Evolutionary conservation across 2,329 filamentous ascomycete species (phyloP).

Genomic region (Grosmannia clavigera): DNA sequence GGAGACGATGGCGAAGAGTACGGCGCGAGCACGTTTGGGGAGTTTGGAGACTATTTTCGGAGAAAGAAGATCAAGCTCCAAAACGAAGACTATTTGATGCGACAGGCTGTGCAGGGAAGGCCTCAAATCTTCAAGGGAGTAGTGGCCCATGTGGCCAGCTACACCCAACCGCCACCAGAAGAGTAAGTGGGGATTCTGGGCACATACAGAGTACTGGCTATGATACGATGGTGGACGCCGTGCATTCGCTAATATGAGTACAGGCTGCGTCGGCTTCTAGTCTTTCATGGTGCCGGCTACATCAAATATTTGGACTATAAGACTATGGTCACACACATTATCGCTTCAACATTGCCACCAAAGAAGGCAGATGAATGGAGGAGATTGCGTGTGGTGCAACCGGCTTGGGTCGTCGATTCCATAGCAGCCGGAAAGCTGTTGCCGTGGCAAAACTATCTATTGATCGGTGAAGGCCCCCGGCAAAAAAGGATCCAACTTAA

Average conservation of each 20-base stretch:
- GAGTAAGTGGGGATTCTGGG: conserved; percentile 34
- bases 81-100: conserved; percentile 76
- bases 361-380: conserved; percentile 87
- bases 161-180: conserved; percentile 86
- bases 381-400: conserved; percentile 84
- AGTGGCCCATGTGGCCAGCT: conserved; percentile 86
- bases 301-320: conserved; percentile 92
- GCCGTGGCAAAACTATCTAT: conserved; percentile 75
- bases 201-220: neutral
- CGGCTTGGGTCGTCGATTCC: conserved; percentile 87
- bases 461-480: conserved; percentile 70
- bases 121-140: conserved; percentile 83
- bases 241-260: neutral
- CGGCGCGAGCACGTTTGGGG: conserved; percentile 71
- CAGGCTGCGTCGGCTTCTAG: conserved; percentile 69
- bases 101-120: conserved; percentile 54
- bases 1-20: conserved; percentile 88
- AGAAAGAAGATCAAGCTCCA: conserved; percentile 96
- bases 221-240: neutral
- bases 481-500: conserved; percentile 63
- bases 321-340: conserved; percentile 90
- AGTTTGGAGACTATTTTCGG: conserved; percentile 83
- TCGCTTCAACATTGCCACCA: conserved; percentile 77
- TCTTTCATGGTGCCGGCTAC: conserved; percentile 87
- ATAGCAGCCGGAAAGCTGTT: conserved; percentile 68